These are phyloP conservation scores for Podospora pseudocomata DNA, from an alignment of 495 filamentous ascomycete genomes.

Conservation along the genomic window DNA sequence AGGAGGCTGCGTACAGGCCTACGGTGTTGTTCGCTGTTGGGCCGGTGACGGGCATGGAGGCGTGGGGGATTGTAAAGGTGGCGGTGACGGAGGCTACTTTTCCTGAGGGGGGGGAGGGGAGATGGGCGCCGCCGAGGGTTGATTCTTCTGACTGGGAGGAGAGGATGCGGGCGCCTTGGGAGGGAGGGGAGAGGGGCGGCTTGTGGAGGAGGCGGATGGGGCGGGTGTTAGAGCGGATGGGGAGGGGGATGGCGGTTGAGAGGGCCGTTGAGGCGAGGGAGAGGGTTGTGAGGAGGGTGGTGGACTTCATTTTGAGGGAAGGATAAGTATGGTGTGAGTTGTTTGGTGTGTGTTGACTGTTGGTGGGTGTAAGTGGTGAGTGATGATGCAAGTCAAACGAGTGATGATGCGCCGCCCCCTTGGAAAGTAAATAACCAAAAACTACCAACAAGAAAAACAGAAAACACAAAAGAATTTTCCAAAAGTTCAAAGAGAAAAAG, in stretches of 20 bases:
- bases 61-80: conserved; percentile 23
- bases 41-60: conserved; percentile 19
- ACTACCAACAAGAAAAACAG: neutral
- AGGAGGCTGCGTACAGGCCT: conserved; percentile 27
- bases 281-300: conserved; percentile 13
- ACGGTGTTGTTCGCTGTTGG: conserved; percentile 22
- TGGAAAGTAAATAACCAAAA: neutral
- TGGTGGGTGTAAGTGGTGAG: neutral
- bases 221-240: neutral
- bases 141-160: conserved; percentile 9
- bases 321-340: neutral
- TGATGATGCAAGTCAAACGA: neutral
- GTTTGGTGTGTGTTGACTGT: too few relatives aligned
- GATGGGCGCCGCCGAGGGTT: conserved; percentile 19
- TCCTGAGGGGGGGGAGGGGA: too few relatives aligned
- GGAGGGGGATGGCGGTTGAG: conserved; percentile 2
- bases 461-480: too few relatives aligned
- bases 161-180: neutral
- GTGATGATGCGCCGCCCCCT: neutral
- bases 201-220: conserved; percentile 14
- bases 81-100: neutral
- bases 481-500: neutral
- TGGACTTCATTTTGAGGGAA: conserved; percentile 12
- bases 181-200: neutral
- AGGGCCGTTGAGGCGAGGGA: conserved; percentile 4